These are phyloP conservation scores for Populus trichocarpa DNA, from an alignment of 441 rosid species.

Conservation along the genomic window DNA sequence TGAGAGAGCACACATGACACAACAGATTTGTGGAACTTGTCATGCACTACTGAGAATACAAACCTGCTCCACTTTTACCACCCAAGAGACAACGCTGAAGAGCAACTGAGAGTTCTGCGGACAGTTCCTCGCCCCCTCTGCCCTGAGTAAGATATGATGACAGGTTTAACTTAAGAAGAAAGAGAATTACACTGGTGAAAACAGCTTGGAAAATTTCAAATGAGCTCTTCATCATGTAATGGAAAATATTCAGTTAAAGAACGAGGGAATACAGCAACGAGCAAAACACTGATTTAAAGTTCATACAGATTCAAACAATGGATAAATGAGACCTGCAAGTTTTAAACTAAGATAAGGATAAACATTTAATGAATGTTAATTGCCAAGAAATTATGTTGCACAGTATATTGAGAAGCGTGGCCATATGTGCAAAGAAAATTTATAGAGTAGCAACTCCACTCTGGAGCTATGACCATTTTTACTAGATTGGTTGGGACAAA, in stretches of 20 bases:
- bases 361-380: not conserved
- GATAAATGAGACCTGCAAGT: not conserved
- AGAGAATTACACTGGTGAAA: not conserved
- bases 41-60: conserved; percentile 1
- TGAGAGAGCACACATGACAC: not conserved
- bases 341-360: not conserved
- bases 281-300: not conserved
- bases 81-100: conserved; percentile 80
- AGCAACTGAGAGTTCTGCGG: conserved; percentile 66
- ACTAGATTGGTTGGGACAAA: not conserved
- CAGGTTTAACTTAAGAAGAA: conserved; percentile 13
- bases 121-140: conserved; percentile 85
- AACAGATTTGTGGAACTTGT: not conserved
- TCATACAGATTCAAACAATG: not conserved
- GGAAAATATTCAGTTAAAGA: not conserved
- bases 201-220: not conserved
- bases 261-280: not conserved
- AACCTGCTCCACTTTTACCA: conserved; percentile 86
- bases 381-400: not conserved
- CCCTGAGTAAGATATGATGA: conserved; percentile 43
- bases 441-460: not conserved
- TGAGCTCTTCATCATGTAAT: not conserved
- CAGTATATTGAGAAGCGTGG: not conserved
- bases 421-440: not conserved
- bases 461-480: not conserved